Conservation (phyloP, 768 basidiomycete genomes). For the Trametes cingulata region DNA sequence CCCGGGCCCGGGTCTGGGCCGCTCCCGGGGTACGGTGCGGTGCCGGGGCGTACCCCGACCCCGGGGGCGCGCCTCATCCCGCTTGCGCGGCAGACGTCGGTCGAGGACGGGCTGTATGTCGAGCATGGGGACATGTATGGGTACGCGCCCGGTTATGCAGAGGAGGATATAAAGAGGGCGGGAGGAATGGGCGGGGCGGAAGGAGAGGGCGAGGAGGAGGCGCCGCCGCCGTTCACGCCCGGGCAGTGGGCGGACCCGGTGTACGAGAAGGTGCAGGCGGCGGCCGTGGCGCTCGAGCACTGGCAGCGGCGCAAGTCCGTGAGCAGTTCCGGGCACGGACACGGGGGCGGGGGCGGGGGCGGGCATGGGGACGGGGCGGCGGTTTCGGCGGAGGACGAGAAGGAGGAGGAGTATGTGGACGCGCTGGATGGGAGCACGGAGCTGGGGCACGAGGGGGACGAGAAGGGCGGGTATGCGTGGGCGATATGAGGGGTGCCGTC, state of each 20-base stretch:
- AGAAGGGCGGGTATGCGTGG: background rate
- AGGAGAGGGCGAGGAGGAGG: background rate
- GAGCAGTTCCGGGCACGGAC: background rate
- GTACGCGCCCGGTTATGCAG: too few relatives aligned
- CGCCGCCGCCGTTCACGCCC: slow-evolving; percentile 28
- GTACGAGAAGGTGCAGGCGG: slow-evolving; percentile 26
- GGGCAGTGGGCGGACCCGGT: slow-evolving; percentile 27
- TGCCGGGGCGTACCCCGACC: background rate
- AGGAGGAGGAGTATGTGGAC: background rate
- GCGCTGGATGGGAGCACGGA: too few relatives aligned
- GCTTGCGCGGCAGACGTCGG: slow-evolving; percentile 10
- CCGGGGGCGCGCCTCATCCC: background rate
- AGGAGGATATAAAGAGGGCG: too few relatives aligned
- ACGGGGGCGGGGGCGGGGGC: background rate
- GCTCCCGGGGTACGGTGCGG: background rate
- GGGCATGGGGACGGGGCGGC: too few relatives aligned
- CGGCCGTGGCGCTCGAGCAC: slow-evolving; percentile 18
- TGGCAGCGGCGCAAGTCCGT: slow-evolving; percentile 2
- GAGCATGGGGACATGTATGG: too few relatives aligned
- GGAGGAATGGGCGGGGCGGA: background rate
- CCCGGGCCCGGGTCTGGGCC: background rate
- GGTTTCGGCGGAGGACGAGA: background rate
- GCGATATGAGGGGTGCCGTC: background rate
- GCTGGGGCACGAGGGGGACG: background rate
- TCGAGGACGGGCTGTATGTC: slow-evolving; percentile 10